Evolutionary conservation across 441 rosid species (phyloP), one percentile per base, ranked within the genome.

Genomic region (Populus hybrid): DNA sequence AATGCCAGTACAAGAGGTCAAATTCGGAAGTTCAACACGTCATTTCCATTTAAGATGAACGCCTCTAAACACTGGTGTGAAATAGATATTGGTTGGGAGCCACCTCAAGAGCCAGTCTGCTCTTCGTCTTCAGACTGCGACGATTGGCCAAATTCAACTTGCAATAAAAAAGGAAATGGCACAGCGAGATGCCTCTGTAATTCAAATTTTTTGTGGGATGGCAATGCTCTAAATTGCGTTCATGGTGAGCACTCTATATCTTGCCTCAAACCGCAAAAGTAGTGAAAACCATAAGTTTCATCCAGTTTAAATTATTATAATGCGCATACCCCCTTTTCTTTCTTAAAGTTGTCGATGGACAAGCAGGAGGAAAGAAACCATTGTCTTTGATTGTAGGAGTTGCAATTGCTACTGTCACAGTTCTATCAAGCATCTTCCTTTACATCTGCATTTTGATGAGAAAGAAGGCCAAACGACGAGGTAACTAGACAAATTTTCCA

Each of bases 91-190:
- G 73, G 70, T 42, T 92, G 93, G 93, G 82, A 83, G 32, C 84
- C 83, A 66, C 92, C 94, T 0, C 75, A 11, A 8, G 94, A 87
- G 84, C 93, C 92, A 46, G 81, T 79, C 26, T 92, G 93, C 79
- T 73, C 74, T 70, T 75, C 85, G 8, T 70, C 85, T 40, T 34
- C 65, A 67, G 93, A 89, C 67, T 92, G 94, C 87, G 85, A 59
- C 53, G 90, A 87, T 76, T 92, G 92, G 91, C 90, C 92, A 0
- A 57, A 85, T 78, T 86, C 95, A 14, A 72, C 85, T 72, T 91
- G 95, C 75, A 79, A 77, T 42, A 72, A 24, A 24, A 84, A 3
- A 26, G 28, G 28, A 30, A 77, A 84, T 21, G 84, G 87, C 30
- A 72, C 32, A 78, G 82, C 76, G 65, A 84, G 78, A 66, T 92